Evolutionary conservation across 768 basidiomycete genomes (phyloP).

Genomic region (Termitomyces sp.): DNA sequence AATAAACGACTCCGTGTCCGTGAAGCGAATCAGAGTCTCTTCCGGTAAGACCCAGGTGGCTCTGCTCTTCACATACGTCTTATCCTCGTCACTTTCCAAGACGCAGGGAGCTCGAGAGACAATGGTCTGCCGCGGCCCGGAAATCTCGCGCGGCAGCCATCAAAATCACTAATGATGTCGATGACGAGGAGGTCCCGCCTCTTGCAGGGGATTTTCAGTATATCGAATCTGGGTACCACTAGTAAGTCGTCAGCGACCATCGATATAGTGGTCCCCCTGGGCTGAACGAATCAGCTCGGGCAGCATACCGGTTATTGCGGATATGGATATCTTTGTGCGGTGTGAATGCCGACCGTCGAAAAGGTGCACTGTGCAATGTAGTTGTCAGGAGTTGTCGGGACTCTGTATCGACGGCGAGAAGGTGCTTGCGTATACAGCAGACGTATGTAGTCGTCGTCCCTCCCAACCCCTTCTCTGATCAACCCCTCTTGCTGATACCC

Average conservation of each 20-base stretch:
- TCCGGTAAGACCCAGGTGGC: background rate
- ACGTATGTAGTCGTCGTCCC: slow-evolving; percentile 20
- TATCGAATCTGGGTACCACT: slow-evolving; percentile 45
- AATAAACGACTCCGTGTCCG: background rate
- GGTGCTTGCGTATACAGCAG: slow-evolving; percentile 37
- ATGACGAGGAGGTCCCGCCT: slow-evolving; percentile 38
- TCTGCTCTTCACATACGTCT: background rate
- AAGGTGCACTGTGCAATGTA: slow-evolving; percentile 27
- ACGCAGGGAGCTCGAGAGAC: slow-evolving; percentile 20
- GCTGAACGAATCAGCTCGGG: slow-evolving; percentile 9
- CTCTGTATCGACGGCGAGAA: slow-evolving; percentile 19
- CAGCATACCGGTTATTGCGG: slow-evolving; percentile 12
- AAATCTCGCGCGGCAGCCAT: slow-evolving; percentile 25
- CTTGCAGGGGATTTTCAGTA: slow-evolving; percentile 42
- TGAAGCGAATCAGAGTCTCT: background rate
- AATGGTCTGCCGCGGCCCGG: slow-evolving; percentile 27
- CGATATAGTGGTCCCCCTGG: background rate
- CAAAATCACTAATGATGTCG: slow-evolving; percentile 31
- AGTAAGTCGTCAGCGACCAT: slow-evolving; percentile 29
- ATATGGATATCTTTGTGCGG: slow-evolving; percentile 28
- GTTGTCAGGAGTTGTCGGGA: slow-evolving; percentile 43
- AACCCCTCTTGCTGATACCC: background rate
- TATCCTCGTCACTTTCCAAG: slow-evolving; percentile 5
- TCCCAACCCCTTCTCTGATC: background rate
- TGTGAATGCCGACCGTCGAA: slow-evolving; percentile 41